Percentiles rank a stretch among this genome's conserved stretches.
These are phyloP conservation scores for Plenodomus biglobosus DNA, from an alignment of 2,329 filamentous ascomycete genomes.

Conservation along the genomic window DNA sequence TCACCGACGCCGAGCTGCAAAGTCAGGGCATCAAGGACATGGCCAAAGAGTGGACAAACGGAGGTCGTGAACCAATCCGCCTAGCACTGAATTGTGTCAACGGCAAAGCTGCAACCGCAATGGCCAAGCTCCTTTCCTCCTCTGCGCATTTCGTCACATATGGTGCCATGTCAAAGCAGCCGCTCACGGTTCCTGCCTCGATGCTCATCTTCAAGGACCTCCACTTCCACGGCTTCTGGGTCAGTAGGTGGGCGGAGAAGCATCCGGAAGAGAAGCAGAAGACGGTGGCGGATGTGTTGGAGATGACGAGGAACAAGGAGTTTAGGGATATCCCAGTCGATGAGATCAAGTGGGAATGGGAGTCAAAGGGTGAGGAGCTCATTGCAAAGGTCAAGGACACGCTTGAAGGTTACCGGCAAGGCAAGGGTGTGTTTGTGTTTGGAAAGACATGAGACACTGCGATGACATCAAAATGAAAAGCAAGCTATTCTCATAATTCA, in stretches of 20 bases:
- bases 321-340: slow-evolving; percentile 85
- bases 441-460: slow-evolving; percentile 43
- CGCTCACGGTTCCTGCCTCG: slow-evolving; percentile 76
- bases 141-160: slow-evolving; percentile 85
- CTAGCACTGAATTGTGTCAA: slow-evolving; percentile 93
- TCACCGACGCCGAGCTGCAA: slow-evolving; percentile 63
- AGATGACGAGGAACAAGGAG: slow-evolving; percentile 70
- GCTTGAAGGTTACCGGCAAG: slow-evolving; percentile 77
- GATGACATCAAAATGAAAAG: neutral
- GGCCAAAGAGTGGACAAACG: slow-evolving; percentile 67
- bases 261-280: slow-evolving; percentile 72
- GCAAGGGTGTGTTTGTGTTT: slow-evolving; percentile 91
- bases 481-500: no score
- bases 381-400: slow-evolving; percentile 78
- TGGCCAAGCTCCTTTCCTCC: slow-evolving; percentile 71
- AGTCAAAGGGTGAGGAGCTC: slow-evolving; percentile 70
- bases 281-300: slow-evolving; percentile 83
- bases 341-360: slow-evolving; percentile 79
- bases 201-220: slow-evolving; percentile 93
- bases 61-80: slow-evolving; percentile 69
- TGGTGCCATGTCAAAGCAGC: slow-evolving; percentile 90
- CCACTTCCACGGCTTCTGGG: slow-evolving; percentile 90
- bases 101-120: slow-evolving; percentile 75
- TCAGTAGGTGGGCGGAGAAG: slow-evolving; percentile 81
- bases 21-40: slow-evolving; percentile 64